These are phyloP conservation scores for Linanthus parryae DNA, from an alignment of 148 eudicot species.

Conservation along the genomic window DNA sequence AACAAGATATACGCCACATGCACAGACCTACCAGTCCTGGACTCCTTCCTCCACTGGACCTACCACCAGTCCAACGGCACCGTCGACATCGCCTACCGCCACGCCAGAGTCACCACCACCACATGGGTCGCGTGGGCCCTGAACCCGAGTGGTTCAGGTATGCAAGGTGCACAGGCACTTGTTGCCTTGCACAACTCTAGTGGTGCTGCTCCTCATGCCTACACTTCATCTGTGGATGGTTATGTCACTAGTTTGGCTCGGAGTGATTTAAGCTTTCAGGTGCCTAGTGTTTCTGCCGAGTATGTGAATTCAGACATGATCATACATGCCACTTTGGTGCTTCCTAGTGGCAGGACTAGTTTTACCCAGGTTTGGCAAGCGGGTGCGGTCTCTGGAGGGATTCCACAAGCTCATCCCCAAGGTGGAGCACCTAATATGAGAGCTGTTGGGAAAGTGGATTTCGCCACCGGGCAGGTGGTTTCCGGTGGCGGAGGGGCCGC, in stretches of 20 bases:
- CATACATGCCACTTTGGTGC: constrained; percentile 57
- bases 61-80: constrained; percentile 39
- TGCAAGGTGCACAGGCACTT: constrained; percentile 59
- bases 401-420: constrained; percentile 12
- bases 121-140: constrained; percentile 88
- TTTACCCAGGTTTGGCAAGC: constrained; percentile 80
- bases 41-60: constrained; percentile 56
- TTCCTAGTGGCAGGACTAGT: constrained; percentile 36
- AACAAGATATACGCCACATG: constrained; percentile 36
- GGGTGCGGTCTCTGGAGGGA: constrained; percentile 34
- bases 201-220: constrained; percentile 25
- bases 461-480: constrained; percentile 30
- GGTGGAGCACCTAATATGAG: constrained; percentile 16
- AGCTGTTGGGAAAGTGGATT: constrained; percentile 42
- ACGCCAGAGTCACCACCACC: constrained; percentile 19
- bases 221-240: constrained; percentile 39
- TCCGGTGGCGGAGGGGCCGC: constrained; percentile 15
- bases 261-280: constrained; percentile 40
- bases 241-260: constrained; percentile 7
- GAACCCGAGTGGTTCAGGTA: constrained; percentile 29
- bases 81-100: constrained; percentile 67
- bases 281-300: constrained; percentile 28
- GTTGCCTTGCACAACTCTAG: constrained; percentile 56
- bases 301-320: constrained; percentile 28
- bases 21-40: constrained; percentile 34